These are phyloP conservation scores for Medicago lupulina DNA, from an alignment of 306 rosid species.

Conservation along the genomic window DNA sequence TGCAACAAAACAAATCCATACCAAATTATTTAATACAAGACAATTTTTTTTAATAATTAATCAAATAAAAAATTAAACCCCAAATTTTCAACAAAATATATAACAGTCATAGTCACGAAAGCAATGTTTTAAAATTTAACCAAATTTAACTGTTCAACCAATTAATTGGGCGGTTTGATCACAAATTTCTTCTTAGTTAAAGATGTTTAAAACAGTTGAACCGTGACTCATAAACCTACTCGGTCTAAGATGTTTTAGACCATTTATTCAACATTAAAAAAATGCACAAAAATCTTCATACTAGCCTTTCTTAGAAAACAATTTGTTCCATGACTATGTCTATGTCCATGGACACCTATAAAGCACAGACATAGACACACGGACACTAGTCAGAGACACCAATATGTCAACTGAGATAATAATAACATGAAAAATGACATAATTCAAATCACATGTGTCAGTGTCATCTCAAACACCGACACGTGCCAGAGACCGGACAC, in stretches of 20 bases:
- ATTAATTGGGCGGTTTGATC: neutral
- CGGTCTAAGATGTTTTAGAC: neutral
- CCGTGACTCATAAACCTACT: neutral
- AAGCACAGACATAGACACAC: too few relatives aligned
- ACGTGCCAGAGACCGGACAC: too few relatives aligned
- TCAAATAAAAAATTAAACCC: neutral
- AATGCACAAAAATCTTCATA: neutral
- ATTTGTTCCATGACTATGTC: too few relatives aligned
- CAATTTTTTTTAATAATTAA: neutral
- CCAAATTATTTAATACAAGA: neutral
- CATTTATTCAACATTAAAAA: neutral
- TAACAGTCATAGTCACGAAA: neutral
- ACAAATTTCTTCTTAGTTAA: neutral
- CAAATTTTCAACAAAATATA: neutral
- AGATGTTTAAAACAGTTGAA: neutral
- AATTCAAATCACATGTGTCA: too few relatives aligned
- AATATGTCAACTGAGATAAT: too few relatives aligned
- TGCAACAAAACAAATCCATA: constrained; percentile 15
- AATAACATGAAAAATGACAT: too few relatives aligned
- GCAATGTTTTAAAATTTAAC: neutral
- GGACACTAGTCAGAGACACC: too few relatives aligned
- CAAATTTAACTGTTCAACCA: neutral
- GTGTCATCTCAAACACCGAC: too few relatives aligned
- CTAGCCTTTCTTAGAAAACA: neutral
- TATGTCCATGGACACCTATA: too few relatives aligned